Base-by-base conservation (phyloP, 2,329 filamentous ascomycete species). In the Curvularia sp. region DNA sequence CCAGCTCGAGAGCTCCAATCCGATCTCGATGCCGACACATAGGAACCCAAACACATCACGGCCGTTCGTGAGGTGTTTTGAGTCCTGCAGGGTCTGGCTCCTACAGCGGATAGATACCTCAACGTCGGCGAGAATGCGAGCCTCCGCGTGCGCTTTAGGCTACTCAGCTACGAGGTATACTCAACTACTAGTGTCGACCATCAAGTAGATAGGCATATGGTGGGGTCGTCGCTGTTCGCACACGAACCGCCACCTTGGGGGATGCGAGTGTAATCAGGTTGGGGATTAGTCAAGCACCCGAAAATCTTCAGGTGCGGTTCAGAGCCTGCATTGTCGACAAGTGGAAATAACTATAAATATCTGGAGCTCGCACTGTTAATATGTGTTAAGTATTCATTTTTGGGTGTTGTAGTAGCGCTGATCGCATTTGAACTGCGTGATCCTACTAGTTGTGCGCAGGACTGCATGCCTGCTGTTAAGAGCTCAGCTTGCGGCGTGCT, bases 131-230 rank as follows among this genome's bases (percentile, higher is more conserved):
- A 27, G 3, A 19, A 19, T n/a, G 34, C 32, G 12, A 15, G 27
- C 7, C 2, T 10, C 13, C 27, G 42, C 8, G 23, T 27, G 9
- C 18, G 34, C n/a, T 42, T 48, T 13, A n/a, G 34, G 43, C 49
- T 57, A 10, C 34, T 42, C 12, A 15, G 48, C 13, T 28, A 53
- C 15, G n/a, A 53, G 21, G 23, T 57, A 19, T 19, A 53, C 36
- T 42, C 28, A 5, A 43, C 36, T 2, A 23, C 18, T 8, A 25
- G 34, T 12, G 18, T 43, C 21, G 27, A 23, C 10, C 19, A 53
- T 13, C 34, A 43, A 5, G 36, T 48, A 9, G 36, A 41, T 9
- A 49, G 41, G 42, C 23, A 42, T n/a, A 42, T 48, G 49, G 21
- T 23, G 15, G 42, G 41, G 3, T 43, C 55, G 18, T 57, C 39